Conservation (phyloP, 805 yeast species). For the Wickerhamiella alocasiicola region DNA sequence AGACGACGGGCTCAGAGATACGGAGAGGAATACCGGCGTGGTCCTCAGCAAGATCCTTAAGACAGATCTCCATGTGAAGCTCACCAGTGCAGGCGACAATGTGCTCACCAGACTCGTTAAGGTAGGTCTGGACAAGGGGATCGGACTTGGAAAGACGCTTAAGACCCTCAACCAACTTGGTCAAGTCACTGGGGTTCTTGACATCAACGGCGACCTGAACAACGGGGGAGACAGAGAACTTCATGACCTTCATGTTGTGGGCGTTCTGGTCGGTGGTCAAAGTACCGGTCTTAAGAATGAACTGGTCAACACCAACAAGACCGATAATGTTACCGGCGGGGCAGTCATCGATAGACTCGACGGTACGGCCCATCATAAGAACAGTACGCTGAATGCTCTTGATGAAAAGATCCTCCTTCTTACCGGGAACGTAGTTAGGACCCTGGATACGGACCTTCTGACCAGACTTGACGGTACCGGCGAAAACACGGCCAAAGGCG, state of each 20-base stretch:
- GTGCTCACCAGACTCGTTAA: slow-evolving; percentile 96
- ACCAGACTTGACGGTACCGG: slow-evolving; percentile 99
- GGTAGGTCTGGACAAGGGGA: slow-evolving; percentile 88
- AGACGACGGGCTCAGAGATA: slow-evolving; percentile 94
- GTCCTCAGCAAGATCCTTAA: slow-evolving; percentile 90
- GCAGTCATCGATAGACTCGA: slow-evolving; percentile 97
- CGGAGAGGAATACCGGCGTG: slow-evolving; percentile 99
- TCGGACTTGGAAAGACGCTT: slow-evolving; percentile 99
- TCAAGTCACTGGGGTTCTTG: slow-evolving; percentile 98
- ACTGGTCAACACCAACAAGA: slow-evolving; percentile 99
- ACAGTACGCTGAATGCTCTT: slow-evolving; percentile 99
- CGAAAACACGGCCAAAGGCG: slow-evolving; percentile 99
- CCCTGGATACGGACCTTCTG: slow-evolving; percentile 99
- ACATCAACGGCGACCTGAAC: slow-evolving; percentile 99
- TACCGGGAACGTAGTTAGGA: slow-evolving; percentile 98
- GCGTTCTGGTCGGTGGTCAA: slow-evolving; percentile 92
- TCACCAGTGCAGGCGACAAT: slow-evolving; percentile 99
- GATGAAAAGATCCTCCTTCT: slow-evolving; percentile 92
- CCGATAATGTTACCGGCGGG: slow-evolving; percentile 99
- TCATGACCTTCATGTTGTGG: slow-evolving; percentile 99
- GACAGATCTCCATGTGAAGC: slow-evolving; percentile 97
- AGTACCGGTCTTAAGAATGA: slow-evolving; percentile 98
- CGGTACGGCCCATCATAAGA: slow-evolving; percentile 98
- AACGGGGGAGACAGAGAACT: slow-evolving; percentile 99
- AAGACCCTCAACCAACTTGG: slow-evolving; percentile 99